Base-by-base conservation (phyloP, 352 stramenopile genomes). In the Globisporangium ultimum region DNA sequence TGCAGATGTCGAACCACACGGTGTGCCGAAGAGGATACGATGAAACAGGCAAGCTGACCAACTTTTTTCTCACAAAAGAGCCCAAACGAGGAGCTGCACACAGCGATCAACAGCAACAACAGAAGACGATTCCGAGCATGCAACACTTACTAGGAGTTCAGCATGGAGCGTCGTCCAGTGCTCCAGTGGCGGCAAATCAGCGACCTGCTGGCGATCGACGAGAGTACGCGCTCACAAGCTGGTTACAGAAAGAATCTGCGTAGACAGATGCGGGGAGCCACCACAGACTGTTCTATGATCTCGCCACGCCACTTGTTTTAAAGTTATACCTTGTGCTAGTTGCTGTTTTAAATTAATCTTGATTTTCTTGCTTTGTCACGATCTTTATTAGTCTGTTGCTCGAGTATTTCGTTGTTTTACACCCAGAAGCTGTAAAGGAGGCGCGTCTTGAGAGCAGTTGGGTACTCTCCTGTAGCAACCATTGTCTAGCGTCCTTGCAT, bases 41-140 rank as follows among this genome's bases (percentile, higher is more conserved):
- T 43, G 80, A 89, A 64, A 89, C 82, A 0, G 82, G 82, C 36
- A 89, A 89, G 62, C 63, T 91, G 34, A 89, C 82, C 17, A 89
- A 82, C 55, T 89, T 84, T 63, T 89, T 89, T 55, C 57, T 88
- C 24, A 76, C 80, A 21, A 85, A 87, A 40, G 70, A 89, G 8
- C n/a, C 64, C 13, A 75, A 71, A 64, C 67, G 58, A 14, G 18
- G 49, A 12, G 20, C 40, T 17, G n/a, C 47, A n/a, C n/a, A 36
- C 8, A 8, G 38, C n/a, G 15, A 8, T 24, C 15, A 48, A 36
- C 24, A 47, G 52, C 54, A 59, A 49, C 66, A 70, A 6, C 72
- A 76, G 34, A 87, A 84, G 48, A 41, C 62, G 15, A 69, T 81
- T 20, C 67, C 71, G n/a, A 78, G 76, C 48, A 81, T 81, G 79